Conservation (phyloP, 2,329 filamentous ascomycete species). For the Cytospora schulzeri region DNA sequence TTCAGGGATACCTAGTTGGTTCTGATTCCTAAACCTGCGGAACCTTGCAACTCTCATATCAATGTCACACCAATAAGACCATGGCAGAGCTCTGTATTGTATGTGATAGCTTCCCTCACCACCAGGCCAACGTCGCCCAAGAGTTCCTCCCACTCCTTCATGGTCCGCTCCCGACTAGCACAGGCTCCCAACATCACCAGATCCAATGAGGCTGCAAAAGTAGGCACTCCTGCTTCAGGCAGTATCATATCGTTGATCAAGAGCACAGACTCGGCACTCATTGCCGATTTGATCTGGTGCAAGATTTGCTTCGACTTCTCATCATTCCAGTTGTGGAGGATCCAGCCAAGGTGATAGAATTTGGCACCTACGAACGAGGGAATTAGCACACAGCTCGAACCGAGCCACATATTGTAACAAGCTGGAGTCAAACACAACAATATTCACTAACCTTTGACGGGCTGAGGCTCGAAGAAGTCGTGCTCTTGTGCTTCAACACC, state of each 20-base stretch:
- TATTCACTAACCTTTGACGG: not conserved
- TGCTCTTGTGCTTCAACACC: not conserved
- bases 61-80: too few species aligned
- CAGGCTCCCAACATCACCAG: too few species aligned
- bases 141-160: too few species aligned
- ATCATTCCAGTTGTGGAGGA: conserved; percentile 1
- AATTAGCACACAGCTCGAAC: too few species aligned
- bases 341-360: not conserved
- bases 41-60: too few species aligned
- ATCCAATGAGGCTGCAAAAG: too few species aligned
- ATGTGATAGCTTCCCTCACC: too few species aligned
- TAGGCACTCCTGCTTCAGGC: not conserved
- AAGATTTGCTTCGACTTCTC: not conserved
- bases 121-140: too few species aligned
- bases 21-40: too few species aligned
- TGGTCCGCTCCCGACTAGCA: too few species aligned
- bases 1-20: too few species aligned
- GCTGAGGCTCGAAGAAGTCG: conserved; percentile 4
- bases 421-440: not conserved
- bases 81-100: too few species aligned
- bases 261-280: not conserved
- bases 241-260: conserved; percentile 5
- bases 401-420: not conserved
- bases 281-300: not conserved
- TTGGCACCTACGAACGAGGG: not conserved